A percentile compares a stretch with the other conserved stretches of the same genome.
These are phyloP conservation scores for Tylopilus orsonianus DNA, from an alignment of 1,284 basidiomycete genomes.

Conservation along the genomic window DNA sequence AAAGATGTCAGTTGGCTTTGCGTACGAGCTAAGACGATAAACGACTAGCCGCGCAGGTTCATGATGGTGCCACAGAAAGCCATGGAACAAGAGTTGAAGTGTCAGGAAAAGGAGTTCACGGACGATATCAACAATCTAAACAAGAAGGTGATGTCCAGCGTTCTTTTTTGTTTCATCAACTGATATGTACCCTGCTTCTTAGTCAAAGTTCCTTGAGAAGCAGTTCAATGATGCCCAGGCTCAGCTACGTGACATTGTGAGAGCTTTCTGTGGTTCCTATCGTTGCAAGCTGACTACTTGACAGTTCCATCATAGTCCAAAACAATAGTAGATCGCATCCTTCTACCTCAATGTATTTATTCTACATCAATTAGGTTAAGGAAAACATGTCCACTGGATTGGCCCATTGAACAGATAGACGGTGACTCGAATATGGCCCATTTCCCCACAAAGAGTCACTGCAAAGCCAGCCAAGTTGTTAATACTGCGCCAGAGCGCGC, in stretches of 20 bases:
- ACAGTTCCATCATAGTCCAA: slow-evolving; percentile 65
- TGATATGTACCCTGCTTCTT: slow-evolving; percentile 6
- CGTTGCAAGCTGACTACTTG: background rate
- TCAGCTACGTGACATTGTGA: slow-evolving; percentile 84
- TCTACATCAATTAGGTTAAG: slow-evolving; percentile 5
- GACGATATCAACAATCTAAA: slow-evolving; percentile 78
- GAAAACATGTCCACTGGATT: background rate
- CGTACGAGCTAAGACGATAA: background rate
- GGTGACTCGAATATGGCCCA: slow-evolving; percentile 4
- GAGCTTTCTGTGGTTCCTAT: background rate
- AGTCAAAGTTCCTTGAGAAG: slow-evolving; percentile 90
- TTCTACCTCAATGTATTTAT: slow-evolving; percentile 7
- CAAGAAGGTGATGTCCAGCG: slow-evolving; percentile 57
- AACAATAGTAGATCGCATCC: slow-evolving; percentile 37
- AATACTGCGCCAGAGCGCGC: slow-evolving; percentile 14
- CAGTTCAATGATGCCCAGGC: slow-evolving; percentile 86
- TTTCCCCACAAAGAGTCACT: background rate
- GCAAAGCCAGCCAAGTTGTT: background rate
- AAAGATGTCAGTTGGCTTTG: slow-evolving; percentile 68
- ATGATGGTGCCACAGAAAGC: slow-evolving; percentile 77
- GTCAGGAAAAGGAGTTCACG: slow-evolving; percentile 75
- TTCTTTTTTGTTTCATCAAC: background rate
- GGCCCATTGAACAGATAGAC: slow-evolving; percentile 5
- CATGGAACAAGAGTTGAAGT: slow-evolving; percentile 76
- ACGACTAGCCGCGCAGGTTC: slow-evolving; percentile 58